Evolutionary conservation across 2,329 filamentous ascomycete genomes (phyloP), one percentile per base, ranked within the genome.

Genomic region (Arthrinium phaeospermum): DNA sequence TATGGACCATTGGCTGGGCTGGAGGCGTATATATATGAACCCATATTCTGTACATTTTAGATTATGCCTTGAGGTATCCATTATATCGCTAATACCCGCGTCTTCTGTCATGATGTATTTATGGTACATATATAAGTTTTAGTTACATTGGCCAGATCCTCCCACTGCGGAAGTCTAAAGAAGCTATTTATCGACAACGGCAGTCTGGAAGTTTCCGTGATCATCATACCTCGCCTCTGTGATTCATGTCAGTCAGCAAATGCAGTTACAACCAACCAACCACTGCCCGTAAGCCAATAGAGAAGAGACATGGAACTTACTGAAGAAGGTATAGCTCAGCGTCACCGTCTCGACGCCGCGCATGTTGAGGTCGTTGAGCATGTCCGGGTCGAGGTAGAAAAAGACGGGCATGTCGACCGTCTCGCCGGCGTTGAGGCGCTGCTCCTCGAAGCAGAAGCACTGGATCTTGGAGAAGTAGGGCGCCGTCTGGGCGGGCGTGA

Each of bases 391-490:
- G 76, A 99, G 93, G 83, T 98, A 99, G 85, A 99, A 99, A 83
- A 99, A 99, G 0, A 99, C 97, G 0, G 96, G 97, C 97, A 99
- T 99, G 82, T 99, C 96, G 71, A 99, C 96, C 64, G 95, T 96
- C 87, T 99, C 97, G 64, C 96, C 95, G 7, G 95, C 95, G 80
- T 96, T 96, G 76, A 99, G 84, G 74, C 97, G 89, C 87, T 99
- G 96, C 83, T 95, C 96, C 85, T 99, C 96, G 79, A 99, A 99
- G 83, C 96, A 99, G 83, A 99, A 99, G 81, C 96, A 99, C 83
- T 99, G 96, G 67, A 99, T 99, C 89, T 99, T 99, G 89, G 94
- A 97, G 81, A 99, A 99, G 82, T 99, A 99, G 1, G 94, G 95
- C 61, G 96, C 96, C 64, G 97, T 95, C 84, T 99, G 96, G 4